A percentile compares a stretch with the other conserved stretches of the same genome.
Evolutionary conservation across 2,329 filamentous ascomycete genomes (phyloP).

Genomic region (Hypoxylon sp.): DNA sequence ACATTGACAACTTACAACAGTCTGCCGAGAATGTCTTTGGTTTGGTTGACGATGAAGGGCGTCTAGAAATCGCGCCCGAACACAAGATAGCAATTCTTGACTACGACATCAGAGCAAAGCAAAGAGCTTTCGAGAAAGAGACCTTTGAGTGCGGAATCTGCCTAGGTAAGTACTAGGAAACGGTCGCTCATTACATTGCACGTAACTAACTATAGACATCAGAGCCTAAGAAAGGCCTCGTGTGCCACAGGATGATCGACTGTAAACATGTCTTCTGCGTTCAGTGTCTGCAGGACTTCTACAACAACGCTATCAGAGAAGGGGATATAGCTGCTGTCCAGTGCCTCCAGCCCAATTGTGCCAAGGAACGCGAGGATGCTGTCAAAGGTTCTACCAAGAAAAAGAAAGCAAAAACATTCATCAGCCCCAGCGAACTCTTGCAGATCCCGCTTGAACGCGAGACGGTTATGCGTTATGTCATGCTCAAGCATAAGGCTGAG

Average conservation of each 20-base stretch:
- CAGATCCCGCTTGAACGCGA: slow-evolving; percentile 80
- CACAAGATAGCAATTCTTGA: slow-evolving; percentile 81
- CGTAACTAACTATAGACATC: slow-evolving; percentile 39
- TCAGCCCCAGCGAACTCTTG: slow-evolving; percentile 87
- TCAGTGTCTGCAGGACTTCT: slow-evolving; percentile 89
- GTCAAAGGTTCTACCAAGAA: slow-evolving; percentile 55
- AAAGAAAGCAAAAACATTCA: slow-evolving; percentile 73
- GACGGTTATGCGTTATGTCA: slow-evolving; percentile 86
- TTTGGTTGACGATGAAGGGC: slow-evolving; percentile 62
- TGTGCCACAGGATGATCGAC: slow-evolving; percentile 83
- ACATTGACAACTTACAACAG: slow-evolving; percentile 73
- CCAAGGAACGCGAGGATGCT: slow-evolving; percentile 67
- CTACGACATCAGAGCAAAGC: slow-evolving; percentile 80
- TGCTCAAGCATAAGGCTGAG: slow-evolving; percentile 91
- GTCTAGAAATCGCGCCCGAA: slow-evolving; percentile 65
- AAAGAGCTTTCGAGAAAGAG: slow-evolving; percentile 81
- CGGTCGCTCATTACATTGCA: background rate
- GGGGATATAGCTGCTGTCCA: slow-evolving; percentile 84
- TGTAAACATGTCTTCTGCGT: slow-evolving; percentile 94
- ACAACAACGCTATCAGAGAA: slow-evolving; percentile 87
- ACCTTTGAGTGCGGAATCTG: slow-evolving; percentile 93
- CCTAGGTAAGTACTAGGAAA: slow-evolving; percentile 64
- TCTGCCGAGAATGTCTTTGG: slow-evolving; percentile 72
- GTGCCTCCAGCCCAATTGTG: slow-evolving; percentile 84
- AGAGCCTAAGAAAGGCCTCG: slow-evolving; percentile 89